Base-by-base conservation (phyloP, 139 green algal species). In the Gonium pectorale region DNA sequence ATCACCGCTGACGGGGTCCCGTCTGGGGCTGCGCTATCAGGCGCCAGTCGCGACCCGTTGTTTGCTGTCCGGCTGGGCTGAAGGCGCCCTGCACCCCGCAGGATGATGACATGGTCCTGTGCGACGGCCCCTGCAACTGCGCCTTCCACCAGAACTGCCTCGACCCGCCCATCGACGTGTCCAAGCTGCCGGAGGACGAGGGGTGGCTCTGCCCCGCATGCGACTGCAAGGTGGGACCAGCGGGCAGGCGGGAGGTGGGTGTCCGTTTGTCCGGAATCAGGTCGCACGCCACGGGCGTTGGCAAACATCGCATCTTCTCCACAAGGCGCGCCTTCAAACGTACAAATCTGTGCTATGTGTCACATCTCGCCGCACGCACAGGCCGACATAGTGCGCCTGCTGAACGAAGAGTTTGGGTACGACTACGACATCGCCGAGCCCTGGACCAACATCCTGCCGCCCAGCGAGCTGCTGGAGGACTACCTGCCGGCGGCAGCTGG, bases 81-180 rank as follows among this genome's bases (percentile, higher is more conserved):
- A 29, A 31, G 29, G 64, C 24, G 26, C 22, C 24, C 24, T 26
- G 26, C 11, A 3, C 8, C 69, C 49, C 26, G 17, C 90, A 97
- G 88, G 94, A 97, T 88, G 98, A 99, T 85, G 96, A 99, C 92
- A 95, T 99, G 78, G 87, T 99, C 46, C 85, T 99, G 56, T 99
- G 96, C 85, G 96, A 99, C 84, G 96, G 96, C 26, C 79, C 85
- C 43, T 99, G 96, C 90, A 91, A 92, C 82, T 88, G 94, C 67
- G 94, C 93, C 17, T 97, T 94, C 88, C 95, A 97, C 78, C 88
- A 94, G 74, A 86, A 90, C 60, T 97, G 94, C 86, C 38, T 95
- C 62, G 73, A 91, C 69, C 93, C 93, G 0, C 88, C 89, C 11
- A 24, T 97, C 27, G 83, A 92, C 44, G 62, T 78, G 31, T 87